Evolutionary conservation across 2,329 filamentous ascomycete genomes (phyloP).

Genomic region (Fusarium sterilihyphosum): DNA sequence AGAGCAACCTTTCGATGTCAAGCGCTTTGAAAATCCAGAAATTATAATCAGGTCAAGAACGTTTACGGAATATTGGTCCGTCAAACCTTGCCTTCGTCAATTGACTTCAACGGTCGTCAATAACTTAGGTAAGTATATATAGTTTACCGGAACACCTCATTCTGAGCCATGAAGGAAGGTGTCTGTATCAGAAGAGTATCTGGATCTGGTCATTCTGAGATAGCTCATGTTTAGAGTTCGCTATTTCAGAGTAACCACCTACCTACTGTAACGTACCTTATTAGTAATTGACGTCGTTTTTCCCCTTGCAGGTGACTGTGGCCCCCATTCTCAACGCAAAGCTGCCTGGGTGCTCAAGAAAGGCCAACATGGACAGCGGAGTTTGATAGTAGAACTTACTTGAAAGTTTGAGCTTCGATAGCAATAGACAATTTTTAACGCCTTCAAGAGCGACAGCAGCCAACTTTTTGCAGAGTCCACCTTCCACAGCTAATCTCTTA

Average conservation of each 20-base stretch:
- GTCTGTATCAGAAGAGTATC: neutral
- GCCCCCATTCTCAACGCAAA: slow-evolving; percentile 15
- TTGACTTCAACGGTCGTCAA: neutral
- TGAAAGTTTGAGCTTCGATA: neutral
- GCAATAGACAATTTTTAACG: neutral
- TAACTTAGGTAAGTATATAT: neutral
- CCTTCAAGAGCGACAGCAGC: neutral
- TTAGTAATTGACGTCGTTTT: slow-evolving; percentile 6
- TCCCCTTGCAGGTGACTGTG: slow-evolving; percentile 23
- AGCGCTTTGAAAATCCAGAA: neutral
- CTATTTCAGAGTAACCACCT: neutral
- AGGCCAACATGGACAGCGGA: neutral
- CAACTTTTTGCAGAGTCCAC: neutral
- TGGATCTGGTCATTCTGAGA: neutral
- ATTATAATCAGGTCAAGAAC: neutral
- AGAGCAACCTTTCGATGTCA: neutral
- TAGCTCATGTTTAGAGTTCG: slow-evolving; percentile 11
- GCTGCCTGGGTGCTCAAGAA: neutral
- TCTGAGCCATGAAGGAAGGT: neutral
- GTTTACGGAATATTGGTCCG: neutral
- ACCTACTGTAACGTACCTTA: neutral
- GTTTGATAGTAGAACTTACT: neutral
- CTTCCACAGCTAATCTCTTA: neutral
- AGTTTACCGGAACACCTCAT: neutral
- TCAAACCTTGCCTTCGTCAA: neutral